phyloP scores from a whole-genome alignment of 306 rosid species.

The Quercus engelmannii region DNA sequence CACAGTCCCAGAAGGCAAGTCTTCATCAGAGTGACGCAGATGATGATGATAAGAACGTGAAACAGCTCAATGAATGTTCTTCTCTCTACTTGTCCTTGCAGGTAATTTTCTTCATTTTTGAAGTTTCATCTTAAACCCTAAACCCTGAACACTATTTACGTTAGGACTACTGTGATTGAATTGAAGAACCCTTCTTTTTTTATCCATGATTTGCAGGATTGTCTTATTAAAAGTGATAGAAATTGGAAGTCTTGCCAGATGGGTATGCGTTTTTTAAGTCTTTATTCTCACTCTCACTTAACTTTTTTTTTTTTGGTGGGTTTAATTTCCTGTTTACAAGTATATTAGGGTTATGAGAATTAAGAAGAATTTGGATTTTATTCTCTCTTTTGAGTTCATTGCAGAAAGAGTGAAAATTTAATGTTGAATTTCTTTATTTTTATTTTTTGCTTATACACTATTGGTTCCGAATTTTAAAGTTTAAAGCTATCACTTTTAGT shows the following conservation, averaged over 20 bases:
- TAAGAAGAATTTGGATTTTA: too few species aligned
- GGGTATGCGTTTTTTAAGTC: constrained; percentile 28
- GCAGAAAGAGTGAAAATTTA: neutral
- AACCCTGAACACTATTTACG: constrained; percentile 12
- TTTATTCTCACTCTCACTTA: neutral
- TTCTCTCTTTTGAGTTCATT: neutral
- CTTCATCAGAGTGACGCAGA: constrained; percentile 56
- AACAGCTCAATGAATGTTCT: constrained; percentile 76
- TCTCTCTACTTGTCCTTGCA: constrained; percentile 64
- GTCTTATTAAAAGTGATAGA: constrained; percentile 58
- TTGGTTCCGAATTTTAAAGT: too few species aligned
- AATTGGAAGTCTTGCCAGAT: constrained; percentile 79
- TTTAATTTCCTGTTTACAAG: neutral
- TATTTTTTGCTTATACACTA: too few species aligned
- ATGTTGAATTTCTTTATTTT: neutral
- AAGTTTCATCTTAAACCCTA: constrained; percentile 36
- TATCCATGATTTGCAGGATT: constrained; percentile 48
- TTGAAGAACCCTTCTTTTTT: neutral
- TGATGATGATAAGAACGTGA: constrained; percentile 75
- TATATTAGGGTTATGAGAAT: too few species aligned
- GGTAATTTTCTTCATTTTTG: constrained; percentile 28
- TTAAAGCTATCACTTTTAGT: too few species aligned
- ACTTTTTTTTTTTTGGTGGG: neutral
- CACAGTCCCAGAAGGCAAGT: constrained; percentile 16
- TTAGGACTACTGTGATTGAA: neutral